Conservation (phyloP, 202 grass and related monocot genomes). For the Dendrocalamus latiflorus region DNA sequence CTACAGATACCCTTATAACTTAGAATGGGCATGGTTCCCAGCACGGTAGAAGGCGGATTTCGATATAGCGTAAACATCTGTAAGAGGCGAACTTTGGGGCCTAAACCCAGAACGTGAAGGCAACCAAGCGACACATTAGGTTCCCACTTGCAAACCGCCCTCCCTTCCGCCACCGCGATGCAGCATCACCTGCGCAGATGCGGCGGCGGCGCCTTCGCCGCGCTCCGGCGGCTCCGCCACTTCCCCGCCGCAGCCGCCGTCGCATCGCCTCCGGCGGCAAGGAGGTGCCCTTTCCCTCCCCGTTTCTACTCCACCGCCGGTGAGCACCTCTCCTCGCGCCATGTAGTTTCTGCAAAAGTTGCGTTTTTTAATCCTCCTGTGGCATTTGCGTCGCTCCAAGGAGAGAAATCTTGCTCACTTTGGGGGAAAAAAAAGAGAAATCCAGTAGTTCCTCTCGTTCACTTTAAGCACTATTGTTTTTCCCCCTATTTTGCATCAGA, state of each 20-base stretch:
- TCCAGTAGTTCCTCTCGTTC: neutral
- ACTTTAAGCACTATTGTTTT: neutral
- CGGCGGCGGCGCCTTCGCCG: neutral
- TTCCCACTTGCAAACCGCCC: neutral
- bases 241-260: neutral
- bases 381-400: neutral
- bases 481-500: conserved; percentile 4
- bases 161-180: conserved; percentile 20
- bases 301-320: conserved; percentile 37
- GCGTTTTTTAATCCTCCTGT: neutral
- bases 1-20: too few relatives aligned
- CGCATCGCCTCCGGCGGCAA: neutral
- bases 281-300: neutral
- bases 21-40: fast-evolving
- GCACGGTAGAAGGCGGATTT: neutral
- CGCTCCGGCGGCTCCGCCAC: conserved; percentile 1
- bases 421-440: neutral
- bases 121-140: neutral
- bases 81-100: neutral
- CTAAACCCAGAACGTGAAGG: neutral
- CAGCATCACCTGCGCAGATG: neutral
- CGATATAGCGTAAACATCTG: fast-evolving
- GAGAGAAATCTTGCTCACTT: neutral
- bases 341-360: neutral
- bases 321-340: conserved; percentile 19